Percentiles rank a stretch among this genome's conserved stretches.
These are phyloP conservation scores for Drechslerella coelobrocha DNA, from an alignment of 2,329 filamentous ascomycete species.

Conservation along the genomic window DNA sequence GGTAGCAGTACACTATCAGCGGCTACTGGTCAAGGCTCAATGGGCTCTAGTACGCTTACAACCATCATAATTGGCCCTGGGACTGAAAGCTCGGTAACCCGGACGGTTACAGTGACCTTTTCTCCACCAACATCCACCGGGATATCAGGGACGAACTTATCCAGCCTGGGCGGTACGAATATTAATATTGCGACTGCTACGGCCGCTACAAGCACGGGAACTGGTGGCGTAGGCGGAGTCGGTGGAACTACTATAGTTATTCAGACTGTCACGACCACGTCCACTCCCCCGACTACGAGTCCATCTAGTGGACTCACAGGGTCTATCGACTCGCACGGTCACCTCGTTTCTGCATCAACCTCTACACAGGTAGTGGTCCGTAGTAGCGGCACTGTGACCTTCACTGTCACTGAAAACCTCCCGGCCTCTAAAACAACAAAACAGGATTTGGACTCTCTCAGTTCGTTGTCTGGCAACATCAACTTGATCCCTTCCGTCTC, in stretches of 20 bases:
- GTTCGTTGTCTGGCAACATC: conserved; percentile 9
- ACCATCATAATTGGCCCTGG: conserved; percentile 18
- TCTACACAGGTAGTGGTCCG: conserved; percentile 16
- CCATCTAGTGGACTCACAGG: background rate
- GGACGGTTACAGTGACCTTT: conserved; percentile 26
- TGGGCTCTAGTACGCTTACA: conserved; percentile 9
- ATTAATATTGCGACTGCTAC: conserved; percentile 8
- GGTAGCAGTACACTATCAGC: background rate
- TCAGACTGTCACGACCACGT: background rate
- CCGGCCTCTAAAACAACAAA: conserved; percentile 1
- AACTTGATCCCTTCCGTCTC: conserved; percentile 3
- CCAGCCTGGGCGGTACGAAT: conserved; percentile 1
- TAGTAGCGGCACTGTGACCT: conserved; percentile 15
- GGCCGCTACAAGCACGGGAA: background rate
- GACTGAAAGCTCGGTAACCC: conserved; percentile 9
- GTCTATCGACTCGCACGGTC: conserved; percentile 4
- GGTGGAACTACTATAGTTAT: background rate
- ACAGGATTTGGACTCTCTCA: background rate
- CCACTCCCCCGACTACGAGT: background rate
- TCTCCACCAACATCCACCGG: conserved; percentile 10
- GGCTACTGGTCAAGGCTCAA: background rate
- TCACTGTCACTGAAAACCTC: conserved; percentile 11
- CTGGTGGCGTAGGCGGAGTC: background rate
- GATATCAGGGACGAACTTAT: background rate
- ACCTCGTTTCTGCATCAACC: conserved; percentile 9